Base-by-base conservation (phyloP, 1,284 basidiomycete species). In the Golubevia sp. region DNA sequence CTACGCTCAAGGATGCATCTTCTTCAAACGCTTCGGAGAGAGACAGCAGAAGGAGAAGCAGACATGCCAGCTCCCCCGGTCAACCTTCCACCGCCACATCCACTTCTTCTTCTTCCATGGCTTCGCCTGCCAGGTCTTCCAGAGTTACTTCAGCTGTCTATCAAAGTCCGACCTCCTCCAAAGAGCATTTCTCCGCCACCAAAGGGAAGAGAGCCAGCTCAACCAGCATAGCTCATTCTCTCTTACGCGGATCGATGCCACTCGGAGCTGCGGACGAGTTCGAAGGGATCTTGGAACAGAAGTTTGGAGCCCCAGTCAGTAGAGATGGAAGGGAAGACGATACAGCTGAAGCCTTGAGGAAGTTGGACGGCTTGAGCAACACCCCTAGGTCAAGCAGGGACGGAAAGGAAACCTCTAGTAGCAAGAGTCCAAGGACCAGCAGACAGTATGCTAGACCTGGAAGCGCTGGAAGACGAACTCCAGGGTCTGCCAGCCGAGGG, bases 311-410 rank as follows among this genome's bases (percentile, higher is more conserved):
- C 89, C 0, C 26, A 27, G n/a, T 54, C 60, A 38, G 76, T 76
- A 4, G 68, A 76, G 57, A 73, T 66, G 55, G 30, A 56, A 67
- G 92, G 6, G 71, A 96, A 75, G 90, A 93, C 67, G 91, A 91
- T 18, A 95, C 96, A 1, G 91, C 90, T 2, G 94, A 97, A 78
- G 93, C 93, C 2, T 87, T 99, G 56, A 89, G 95, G 60, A 97
- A 97, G 85, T 86, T 99, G 24, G 97, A 99, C 76, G 96, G 96
- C 0, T 84, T 98, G 13, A 89, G 90, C 2, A 89, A 89, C 4
- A 93, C 70, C 50, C 58, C 78, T 0, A 59, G 74, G 50, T 58
- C 59, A 21, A 76, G 70, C 38, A 62, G 70, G 11, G 72, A 76
- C 24, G 62, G 63, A 30, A 64, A 64, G 20, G 15, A 53, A 25